A percentile compares a stretch with the other conserved stretches of the same genome.
Evolutionary conservation across 208 protist species (phyloP).

Genomic region (Trypanosoma scelopori): DNA sequence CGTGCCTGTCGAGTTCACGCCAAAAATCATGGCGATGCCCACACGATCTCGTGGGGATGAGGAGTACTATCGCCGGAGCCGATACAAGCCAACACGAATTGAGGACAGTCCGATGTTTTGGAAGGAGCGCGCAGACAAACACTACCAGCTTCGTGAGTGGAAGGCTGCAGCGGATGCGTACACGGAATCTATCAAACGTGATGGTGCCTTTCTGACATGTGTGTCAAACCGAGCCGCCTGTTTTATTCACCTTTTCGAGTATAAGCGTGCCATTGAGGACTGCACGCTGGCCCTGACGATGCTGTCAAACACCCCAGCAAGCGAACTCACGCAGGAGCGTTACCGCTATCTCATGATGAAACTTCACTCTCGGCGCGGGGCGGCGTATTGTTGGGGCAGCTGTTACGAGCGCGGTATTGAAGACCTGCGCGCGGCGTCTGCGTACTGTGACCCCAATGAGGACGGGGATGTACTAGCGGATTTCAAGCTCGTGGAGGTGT

Average conservation of each 20-base stretch:
- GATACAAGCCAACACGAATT: slow-evolving; percentile 90
- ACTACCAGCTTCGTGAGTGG: slow-evolving; percentile 74
- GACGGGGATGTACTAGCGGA: slow-evolving; percentile 64
- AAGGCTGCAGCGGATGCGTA: slow-evolving; percentile 83
- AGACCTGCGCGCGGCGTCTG: slow-evolving; percentile 82
- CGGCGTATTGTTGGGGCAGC: slow-evolving; percentile 79
- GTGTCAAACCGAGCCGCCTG: slow-evolving; percentile 89
- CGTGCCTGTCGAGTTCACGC: slow-evolving; percentile 86
- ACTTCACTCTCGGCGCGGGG: slow-evolving; percentile 79
- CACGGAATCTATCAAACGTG: slow-evolving; percentile 91
- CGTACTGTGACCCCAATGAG: slow-evolving; percentile 65
- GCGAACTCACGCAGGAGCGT: slow-evolving; percentile 86
- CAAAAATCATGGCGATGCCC: slow-evolving; percentile 73
- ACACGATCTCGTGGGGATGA: slow-evolving; percentile 88
- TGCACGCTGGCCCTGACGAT: slow-evolving; percentile 86
- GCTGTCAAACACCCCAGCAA: slow-evolving; percentile 88
- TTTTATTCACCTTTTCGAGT: slow-evolving; percentile 79
- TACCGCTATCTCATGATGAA: slow-evolving; percentile 89
- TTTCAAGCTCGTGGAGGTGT: slow-evolving; percentile 53
- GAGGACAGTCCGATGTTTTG: slow-evolving; percentile 93
- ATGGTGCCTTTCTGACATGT: slow-evolving; percentile 89
- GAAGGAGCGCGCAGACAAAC: slow-evolving; percentile 87
- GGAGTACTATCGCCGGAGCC: slow-evolving; percentile 90
- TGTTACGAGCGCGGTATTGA: slow-evolving; percentile 59
- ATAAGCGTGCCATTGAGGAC: slow-evolving; percentile 82